phyloP scores from a whole-genome alignment of 306 rosid species.

The Medicago ruthenica region DNA sequence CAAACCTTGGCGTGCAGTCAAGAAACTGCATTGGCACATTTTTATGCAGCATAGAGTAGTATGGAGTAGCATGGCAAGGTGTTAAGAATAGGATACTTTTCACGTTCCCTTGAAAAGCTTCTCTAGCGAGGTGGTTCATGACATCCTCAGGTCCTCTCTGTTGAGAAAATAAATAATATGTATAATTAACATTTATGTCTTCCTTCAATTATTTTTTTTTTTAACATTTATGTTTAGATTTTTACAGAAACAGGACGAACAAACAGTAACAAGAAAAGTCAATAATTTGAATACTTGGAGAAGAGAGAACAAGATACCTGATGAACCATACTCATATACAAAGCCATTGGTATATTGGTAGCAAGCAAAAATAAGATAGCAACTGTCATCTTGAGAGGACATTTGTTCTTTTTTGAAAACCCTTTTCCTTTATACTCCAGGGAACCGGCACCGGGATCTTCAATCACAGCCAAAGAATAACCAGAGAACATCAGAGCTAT shows the following conservation, averaged over 20 bases:
- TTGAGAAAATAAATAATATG: slow-evolving; percentile 30
- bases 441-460: slow-evolving; percentile 46
- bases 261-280: slow-evolving; percentile 8
- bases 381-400: slow-evolving; percentile 54
- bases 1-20: slow-evolving; percentile 93
- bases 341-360: slow-evolving; percentile 90
- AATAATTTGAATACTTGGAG: background rate
- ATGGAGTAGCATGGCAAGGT: slow-evolving; percentile 96
- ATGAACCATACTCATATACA: slow-evolving; percentile 96
- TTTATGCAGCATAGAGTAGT: slow-evolving; percentile 77
- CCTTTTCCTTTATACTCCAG: slow-evolving; percentile 44
- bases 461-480: slow-evolving; percentile 68
- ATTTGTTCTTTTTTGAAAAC: slow-evolving; percentile 46
- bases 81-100: slow-evolving; percentile 73
- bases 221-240: background rate
- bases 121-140: slow-evolving; percentile 75
- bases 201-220: too few species aligned
- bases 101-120: slow-evolving; percentile 67
- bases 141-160: slow-evolving; percentile 98
- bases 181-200: background rate
- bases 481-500: slow-evolving; percentile 90
- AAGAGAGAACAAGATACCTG: slow-evolving; percentile 63
- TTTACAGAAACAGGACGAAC: slow-evolving; percentile 15
- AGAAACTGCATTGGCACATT: slow-evolving; percentile 82
- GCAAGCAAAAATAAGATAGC: slow-evolving; percentile 76